Percentiles rank a stretch among this genome's conserved stretches.
Conservation (phyloP, 2,329 filamentous ascomycete genomes). For the Aspergillus sp. region DNA sequence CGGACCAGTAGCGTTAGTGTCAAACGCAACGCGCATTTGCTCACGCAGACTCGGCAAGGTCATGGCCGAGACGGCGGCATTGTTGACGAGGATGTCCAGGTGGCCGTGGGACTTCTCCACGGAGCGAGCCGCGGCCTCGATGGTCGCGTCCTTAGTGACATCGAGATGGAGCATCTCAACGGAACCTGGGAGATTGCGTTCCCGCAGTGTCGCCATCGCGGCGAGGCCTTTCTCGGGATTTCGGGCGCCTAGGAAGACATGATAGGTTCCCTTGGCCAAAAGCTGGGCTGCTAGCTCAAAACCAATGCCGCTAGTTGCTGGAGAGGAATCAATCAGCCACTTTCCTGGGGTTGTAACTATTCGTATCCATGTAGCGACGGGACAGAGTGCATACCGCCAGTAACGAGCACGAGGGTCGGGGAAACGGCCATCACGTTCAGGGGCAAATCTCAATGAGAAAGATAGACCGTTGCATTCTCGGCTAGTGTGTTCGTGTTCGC, state of each 20-base stretch:
- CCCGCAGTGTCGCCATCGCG: slow-evolving; percentile 27
- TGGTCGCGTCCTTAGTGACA: slow-evolving; percentile 31
- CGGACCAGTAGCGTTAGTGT: slow-evolving; percentile 38
- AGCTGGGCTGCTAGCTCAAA: slow-evolving; percentile 28
- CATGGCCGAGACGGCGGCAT: slow-evolving; percentile 15
- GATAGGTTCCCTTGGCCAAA: slow-evolving; percentile 28
- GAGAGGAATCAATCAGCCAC: background rate
- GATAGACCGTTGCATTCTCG: background rate
- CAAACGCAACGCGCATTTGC: slow-evolving; percentile 18
- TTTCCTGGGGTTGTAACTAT: background rate
- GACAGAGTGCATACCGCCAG: background rate
- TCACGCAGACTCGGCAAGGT: slow-evolving; percentile 1
- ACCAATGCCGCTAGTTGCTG: slow-evolving; percentile 24
- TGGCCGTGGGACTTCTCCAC: slow-evolving; percentile 15
- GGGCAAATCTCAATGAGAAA: background rate
- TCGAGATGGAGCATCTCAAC: slow-evolving; percentile 33
- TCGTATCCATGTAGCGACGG: too few species aligned
- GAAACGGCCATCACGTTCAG: background rate
- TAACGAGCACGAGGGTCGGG: background rate
- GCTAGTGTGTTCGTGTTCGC: background rate
- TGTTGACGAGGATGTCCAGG: slow-evolving; percentile 29
- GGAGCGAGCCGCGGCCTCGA: slow-evolving; percentile 15
- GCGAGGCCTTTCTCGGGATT: slow-evolving; percentile 29
- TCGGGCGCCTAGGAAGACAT: slow-evolving; percentile 36
- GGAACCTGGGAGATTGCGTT: slow-evolving; percentile 23